These are phyloP conservation scores for Yamadazyma paraphyllophila DNA, from an alignment of 805 yeast species.

Conservation along the genomic window DNA sequence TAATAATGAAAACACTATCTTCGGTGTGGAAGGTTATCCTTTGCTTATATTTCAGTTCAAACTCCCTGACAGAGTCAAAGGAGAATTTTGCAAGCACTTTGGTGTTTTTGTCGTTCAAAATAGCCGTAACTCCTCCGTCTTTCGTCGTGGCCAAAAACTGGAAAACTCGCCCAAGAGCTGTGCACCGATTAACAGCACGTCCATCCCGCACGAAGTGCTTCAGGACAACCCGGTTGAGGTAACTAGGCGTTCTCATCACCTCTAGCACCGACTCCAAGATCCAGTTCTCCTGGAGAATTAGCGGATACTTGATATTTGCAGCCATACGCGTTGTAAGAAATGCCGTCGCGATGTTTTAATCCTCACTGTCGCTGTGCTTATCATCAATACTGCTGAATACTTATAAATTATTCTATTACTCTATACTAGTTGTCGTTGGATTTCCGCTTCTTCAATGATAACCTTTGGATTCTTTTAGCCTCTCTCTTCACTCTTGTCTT, in stretches of 20 bases:
- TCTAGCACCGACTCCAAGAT: constrained; percentile 14
- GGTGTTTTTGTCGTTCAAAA: constrained; percentile 32
- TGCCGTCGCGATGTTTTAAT: too few relatives aligned
- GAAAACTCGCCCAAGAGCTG: constrained; percentile 29
- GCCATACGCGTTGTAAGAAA: constrained; percentile 2
- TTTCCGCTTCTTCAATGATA: constrained; percentile 18
- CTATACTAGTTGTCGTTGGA: constrained; percentile 13
- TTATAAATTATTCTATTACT: not conserved
- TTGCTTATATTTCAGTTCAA: constrained; percentile 30
- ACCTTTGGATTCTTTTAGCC: constrained; percentile 32
- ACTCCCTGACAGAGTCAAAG: constrained; percentile 23
- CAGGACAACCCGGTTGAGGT: constrained; percentile 14
- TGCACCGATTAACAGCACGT: constrained; percentile 8
- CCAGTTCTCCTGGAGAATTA: constrained; percentile 28
- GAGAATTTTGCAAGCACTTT: constrained; percentile 31
- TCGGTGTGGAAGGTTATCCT: constrained; percentile 33
- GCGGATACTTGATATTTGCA: constrained; percentile 13
- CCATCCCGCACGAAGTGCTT: constrained; percentile 17
- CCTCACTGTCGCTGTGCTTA: too few relatives aligned
- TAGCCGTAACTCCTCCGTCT: constrained; percentile 25
- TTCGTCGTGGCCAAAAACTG: constrained; percentile 22
- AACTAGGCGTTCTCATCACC: constrained; percentile 7
- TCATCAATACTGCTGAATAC: not conserved
- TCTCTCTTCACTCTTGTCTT: constrained; percentile 34
- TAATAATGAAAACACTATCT: constrained; percentile 26